Evolutionary conservation across 2,329 filamentous ascomycete genomes (phyloP).

Genomic region (Colletotrichum echinochloae): DNA sequence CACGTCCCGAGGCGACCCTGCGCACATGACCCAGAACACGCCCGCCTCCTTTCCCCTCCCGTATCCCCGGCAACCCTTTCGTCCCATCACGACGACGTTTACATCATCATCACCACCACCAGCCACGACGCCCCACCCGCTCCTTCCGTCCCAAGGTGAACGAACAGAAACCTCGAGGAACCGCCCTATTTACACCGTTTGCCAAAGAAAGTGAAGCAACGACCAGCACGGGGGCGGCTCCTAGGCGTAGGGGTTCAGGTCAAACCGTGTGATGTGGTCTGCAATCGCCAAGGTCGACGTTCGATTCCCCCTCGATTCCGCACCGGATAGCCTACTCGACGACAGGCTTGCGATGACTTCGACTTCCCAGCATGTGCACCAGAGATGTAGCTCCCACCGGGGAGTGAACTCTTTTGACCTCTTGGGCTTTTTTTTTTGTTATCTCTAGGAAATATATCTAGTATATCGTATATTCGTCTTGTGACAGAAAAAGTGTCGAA

Average conservation of each 20-base stretch:
- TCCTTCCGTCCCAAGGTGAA: background rate
- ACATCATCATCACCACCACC: background rate
- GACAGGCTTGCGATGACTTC: constrained; percentile 7
- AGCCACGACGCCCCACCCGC: background rate
- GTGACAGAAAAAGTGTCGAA: background rate
- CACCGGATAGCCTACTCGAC: background rate
- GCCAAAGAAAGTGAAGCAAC: background rate
- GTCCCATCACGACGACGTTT: background rate
- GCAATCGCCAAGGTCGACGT: background rate
- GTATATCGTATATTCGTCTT: background rate
- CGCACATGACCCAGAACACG: no score
- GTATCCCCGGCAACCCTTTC: background rate
- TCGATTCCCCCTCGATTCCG: background rate
- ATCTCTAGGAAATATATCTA: background rate
- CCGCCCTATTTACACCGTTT: background rate
- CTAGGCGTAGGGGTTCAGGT: constrained; percentile 1
- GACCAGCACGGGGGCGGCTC: background rate
- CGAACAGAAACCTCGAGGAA: background rate
- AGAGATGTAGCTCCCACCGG: constrained; percentile 3
- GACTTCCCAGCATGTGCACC: background rate
- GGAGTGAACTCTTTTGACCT: background rate
- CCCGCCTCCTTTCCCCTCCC: background rate
- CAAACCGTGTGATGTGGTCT: background rate
- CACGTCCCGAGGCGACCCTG: background rate
- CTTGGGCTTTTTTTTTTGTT: background rate